A percentile compares a stretch with the other conserved stretches of the same genome.
phyloP scores from a whole-genome alignment of 805 yeast species.

The Kurtzmaniella cleridarum region DNA sequence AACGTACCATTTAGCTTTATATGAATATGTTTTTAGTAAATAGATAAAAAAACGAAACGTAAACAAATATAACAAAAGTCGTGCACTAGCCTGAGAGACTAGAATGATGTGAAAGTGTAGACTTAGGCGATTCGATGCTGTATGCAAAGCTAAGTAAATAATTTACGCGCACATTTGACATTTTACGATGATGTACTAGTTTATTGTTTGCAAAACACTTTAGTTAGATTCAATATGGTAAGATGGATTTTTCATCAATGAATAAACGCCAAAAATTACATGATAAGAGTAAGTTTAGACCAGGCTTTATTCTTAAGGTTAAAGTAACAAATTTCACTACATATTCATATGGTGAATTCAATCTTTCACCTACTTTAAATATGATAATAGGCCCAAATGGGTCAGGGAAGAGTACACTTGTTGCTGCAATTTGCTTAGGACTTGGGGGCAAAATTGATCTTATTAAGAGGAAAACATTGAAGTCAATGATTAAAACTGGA shows the following conservation, averaged over 20 bases:
- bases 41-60: not conserved
- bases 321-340: conserved; percentile 62
- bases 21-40: not conserved
- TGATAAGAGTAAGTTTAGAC: conserved; percentile 11
- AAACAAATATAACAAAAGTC: conserved; percentile 1
- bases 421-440: conserved; percentile 88
- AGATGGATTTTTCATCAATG: too few species aligned
- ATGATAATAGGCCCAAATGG: conserved; percentile 97
- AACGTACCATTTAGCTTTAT: not conserved
- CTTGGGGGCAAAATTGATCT: conserved; percentile 73
- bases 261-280: not conserved
- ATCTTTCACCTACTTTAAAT: conserved; percentile 76
- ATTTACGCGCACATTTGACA: too few species aligned
- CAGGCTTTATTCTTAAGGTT: conserved; percentile 50
- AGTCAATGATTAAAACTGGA: conserved; percentile 73
- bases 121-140: too few species aligned
- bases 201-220: too few species aligned
- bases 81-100: too few species aligned
- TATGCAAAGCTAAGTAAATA: too few species aligned
- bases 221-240: too few species aligned
- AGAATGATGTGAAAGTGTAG: not conserved
- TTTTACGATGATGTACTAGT: too few species aligned
- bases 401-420: conserved; percentile 88
- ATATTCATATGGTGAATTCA: conserved; percentile 62
- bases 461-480: conserved; percentile 63